These are phyloP conservation scores for Amanita molliuscula DNA, from an alignment of 768 basidiomycete species.

Conservation along the genomic window DNA sequence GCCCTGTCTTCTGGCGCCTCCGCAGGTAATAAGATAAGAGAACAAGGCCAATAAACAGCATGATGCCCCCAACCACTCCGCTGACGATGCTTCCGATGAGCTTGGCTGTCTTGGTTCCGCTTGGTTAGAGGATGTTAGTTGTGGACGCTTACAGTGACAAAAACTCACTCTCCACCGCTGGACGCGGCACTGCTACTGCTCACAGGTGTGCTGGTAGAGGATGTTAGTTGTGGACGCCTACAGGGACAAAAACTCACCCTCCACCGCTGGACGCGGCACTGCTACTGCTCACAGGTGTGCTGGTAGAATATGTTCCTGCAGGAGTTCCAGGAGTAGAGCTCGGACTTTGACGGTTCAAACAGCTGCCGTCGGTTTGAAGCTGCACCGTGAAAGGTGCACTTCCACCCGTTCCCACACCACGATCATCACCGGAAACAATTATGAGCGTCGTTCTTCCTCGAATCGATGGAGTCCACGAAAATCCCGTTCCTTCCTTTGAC, in stretches of 20 bases:
- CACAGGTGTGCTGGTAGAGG: conserved; percentile 43
- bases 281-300: conserved; percentile 24
- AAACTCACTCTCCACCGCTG: conserved; percentile 9
- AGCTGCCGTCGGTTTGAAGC: conserved; percentile 35
- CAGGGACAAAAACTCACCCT: conserved; percentile 7
- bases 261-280: conserved; percentile 12
- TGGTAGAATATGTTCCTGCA: conserved; percentile 61
- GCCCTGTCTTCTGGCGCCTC: conserved; percentile 28
- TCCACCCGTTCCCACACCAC: conserved; percentile 64
- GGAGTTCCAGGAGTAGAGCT: conserved; percentile 71
- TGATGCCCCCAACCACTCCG: conserved; percentile 45
- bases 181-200: conserved; percentile 15
- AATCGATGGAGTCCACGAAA: conserved; percentile 56
- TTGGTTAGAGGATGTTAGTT: background rate
- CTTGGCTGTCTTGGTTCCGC: conserved; percentile 25
- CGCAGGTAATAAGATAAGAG: conserved; percentile 38
- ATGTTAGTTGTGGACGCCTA: conserved; percentile 17
- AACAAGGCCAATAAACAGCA: conserved; percentile 27
- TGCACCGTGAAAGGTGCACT: conserved; percentile 50
- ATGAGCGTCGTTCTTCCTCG: conserved; percentile 56
- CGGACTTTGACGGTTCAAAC: conserved; percentile 50
- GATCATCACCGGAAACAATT: conserved; percentile 53
- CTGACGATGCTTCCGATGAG: conserved; percentile 30
- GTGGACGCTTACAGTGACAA: background rate
- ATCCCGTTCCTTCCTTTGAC: conserved; percentile 45